phyloP scores from a whole-genome alignment of 345 rosid species.

The Populus euphratica region DNA sequence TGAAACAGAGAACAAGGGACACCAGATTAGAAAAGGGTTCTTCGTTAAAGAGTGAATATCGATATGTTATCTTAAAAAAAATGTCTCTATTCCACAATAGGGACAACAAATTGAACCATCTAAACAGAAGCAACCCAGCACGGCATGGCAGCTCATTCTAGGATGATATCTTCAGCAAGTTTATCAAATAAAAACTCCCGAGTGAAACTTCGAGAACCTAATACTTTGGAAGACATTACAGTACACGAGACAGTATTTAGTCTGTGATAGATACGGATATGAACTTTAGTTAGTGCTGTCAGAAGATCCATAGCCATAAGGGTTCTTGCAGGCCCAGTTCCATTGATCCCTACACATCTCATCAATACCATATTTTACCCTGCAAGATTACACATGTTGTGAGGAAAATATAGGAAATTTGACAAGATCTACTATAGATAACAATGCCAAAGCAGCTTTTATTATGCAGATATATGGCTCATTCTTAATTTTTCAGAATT shows the following conservation, averaged over 20 bases:
- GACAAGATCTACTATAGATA: background rate
- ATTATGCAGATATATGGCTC: background rate
- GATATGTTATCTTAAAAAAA: no score
- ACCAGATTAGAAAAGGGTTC: background rate
- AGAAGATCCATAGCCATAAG: slow-evolving; percentile 72
- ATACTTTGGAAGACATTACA: background rate
- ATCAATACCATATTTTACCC: slow-evolving; percentile 74
- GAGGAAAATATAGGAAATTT: background rate
- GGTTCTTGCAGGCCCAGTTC: slow-evolving; percentile 96
- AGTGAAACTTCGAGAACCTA: background rate
- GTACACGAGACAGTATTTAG: background rate
- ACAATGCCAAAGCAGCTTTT: background rate
- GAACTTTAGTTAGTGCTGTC: slow-evolving; percentile 18
- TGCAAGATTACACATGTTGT: slow-evolving; percentile 21
- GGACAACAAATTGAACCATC: slow-evolving; percentile 8
- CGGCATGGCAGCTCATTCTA: background rate
- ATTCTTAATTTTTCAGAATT: background rate
- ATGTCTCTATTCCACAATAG: background rate
- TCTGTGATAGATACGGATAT: background rate
- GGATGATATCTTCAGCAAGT: background rate
- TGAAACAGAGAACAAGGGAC: background rate
- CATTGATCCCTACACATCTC: slow-evolving; percentile 96
- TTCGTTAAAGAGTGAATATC: background rate
- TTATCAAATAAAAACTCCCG: slow-evolving; percentile 13
- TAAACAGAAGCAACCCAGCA: background rate